Percentiles rank a stretch among this genome's conserved stretches.
Conservation (phyloP, 805 yeast species). For the Sugiyamaella marilandica region DNA sequence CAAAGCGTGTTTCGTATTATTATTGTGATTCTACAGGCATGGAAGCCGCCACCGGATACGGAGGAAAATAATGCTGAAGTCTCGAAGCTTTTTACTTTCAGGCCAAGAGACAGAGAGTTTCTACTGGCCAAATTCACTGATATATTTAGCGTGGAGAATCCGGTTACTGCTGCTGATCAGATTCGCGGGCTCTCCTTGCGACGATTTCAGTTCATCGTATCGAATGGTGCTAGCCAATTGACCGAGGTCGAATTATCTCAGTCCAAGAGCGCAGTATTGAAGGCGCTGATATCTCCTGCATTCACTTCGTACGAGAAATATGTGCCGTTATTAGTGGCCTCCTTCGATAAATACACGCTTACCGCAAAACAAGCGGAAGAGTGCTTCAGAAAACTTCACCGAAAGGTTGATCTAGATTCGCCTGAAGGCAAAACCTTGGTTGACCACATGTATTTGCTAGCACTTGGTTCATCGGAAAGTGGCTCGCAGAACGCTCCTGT, state of each 20-base stretch:
- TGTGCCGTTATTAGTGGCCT: conserved; percentile 56
- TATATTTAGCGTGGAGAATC: conserved; percentile 45
- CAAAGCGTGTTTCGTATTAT: conserved; percentile 34
- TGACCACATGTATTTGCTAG: conserved; percentile 41
- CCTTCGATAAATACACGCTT: conserved; percentile 53
- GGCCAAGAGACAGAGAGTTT: conserved; percentile 40
- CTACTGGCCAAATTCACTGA: conserved; percentile 47
- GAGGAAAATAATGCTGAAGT: conserved; percentile 39
- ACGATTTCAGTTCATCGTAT: conserved; percentile 60
- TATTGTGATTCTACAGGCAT: conserved; percentile 46
- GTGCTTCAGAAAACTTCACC: conserved; percentile 42
- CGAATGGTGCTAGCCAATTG: conserved; percentile 61
- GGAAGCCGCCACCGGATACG: conserved; percentile 49
- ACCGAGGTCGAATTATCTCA: conserved; percentile 43
- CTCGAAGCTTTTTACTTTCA: conserved; percentile 34
- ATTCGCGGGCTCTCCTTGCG: conserved; percentile 48
- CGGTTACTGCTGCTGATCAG: not conserved
- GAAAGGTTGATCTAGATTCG: conserved; percentile 48
- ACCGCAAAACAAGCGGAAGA: conserved; percentile 54
- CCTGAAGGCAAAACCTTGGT: conserved; percentile 14
- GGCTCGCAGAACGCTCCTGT: conserved; percentile 30
- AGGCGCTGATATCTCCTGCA: conserved; percentile 40
- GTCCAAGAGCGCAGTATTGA: conserved; percentile 40
- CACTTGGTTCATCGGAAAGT: conserved; percentile 41
- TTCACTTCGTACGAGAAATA: conserved; percentile 37